Evolutionary conservation across 2,329 filamentous ascomycete species (phyloP).

Genomic region (Moelleriella libera): DNA sequence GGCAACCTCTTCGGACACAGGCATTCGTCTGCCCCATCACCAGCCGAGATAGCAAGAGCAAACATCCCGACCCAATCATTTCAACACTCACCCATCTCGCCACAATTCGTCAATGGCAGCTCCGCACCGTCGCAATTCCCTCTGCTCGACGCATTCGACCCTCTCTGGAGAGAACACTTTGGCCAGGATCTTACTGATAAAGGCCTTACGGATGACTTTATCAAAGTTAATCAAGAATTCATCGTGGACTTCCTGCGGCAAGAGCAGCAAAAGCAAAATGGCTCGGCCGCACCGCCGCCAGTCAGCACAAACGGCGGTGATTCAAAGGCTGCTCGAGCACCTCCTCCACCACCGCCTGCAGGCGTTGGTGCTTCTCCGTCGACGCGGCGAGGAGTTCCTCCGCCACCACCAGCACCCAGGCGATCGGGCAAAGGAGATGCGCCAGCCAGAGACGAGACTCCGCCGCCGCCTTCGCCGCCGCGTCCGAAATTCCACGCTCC

Average conservation of each 20-base stretch:
- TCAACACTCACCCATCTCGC: constrained; percentile 24
- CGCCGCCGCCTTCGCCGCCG: constrained; percentile 40
- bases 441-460: constrained; percentile 59
- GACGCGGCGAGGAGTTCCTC: constrained; percentile 11
- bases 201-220: constrained; percentile 52
- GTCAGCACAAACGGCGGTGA: constrained; percentile 18
- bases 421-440: constrained; percentile 41
- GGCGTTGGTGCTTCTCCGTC: constrained; percentile 3
- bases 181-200: constrained; percentile 48
- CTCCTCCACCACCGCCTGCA: constrained; percentile 14
- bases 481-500: constrained; percentile 68
- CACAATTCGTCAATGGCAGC: constrained; percentile 30
- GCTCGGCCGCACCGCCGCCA: constrained; percentile 11
- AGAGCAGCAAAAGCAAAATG: constrained; percentile 29
- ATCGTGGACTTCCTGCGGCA: constrained; percentile 50
- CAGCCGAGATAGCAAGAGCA: constrained; percentile 40
- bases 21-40: constrained; percentile 42
- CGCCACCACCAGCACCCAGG: constrained; percentile 34
- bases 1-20: constrained; percentile 49
- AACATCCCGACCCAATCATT: constrained; percentile 20
- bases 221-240: constrained; percentile 54
- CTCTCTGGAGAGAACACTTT: constrained; percentile 50
- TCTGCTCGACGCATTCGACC: constrained; percentile 49
- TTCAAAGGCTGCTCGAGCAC: constrained; percentile 15
- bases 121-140: constrained; percentile 41